Evolutionary conservation across 2,329 filamentous ascomycete genomes (phyloP).

Genomic region (Paecilomyces formosus): DNA sequence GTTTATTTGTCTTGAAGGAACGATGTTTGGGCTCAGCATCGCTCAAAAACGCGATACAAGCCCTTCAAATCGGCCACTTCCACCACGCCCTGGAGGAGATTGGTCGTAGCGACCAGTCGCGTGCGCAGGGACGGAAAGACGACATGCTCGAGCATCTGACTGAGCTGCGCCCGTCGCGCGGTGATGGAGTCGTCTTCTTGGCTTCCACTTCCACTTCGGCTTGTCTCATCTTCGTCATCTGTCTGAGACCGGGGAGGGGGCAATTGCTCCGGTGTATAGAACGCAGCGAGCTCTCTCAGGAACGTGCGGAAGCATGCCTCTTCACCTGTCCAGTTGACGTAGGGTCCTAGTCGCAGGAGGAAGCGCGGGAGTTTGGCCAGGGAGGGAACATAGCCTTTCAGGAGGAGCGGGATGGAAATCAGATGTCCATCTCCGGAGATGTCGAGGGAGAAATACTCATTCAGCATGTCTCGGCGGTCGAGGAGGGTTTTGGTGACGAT

Average conservation of each 20-base stretch:
- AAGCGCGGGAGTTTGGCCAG: slow-evolving; percentile 84
- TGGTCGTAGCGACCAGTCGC: slow-evolving; percentile 72
- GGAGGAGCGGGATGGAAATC: slow-evolving; percentile 68
- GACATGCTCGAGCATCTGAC: slow-evolving; percentile 69
- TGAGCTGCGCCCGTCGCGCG: slow-evolving; percentile 59
- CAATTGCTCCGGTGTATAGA: slow-evolving; percentile 83
- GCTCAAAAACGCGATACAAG: slow-evolving; percentile 87
- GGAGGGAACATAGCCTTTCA: slow-evolving; percentile 82
- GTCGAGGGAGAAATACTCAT: slow-evolving; percentile 85
- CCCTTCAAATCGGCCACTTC: slow-evolving; percentile 91
- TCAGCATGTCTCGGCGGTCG: slow-evolving; percentile 73
- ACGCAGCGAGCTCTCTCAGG: slow-evolving; percentile 75
- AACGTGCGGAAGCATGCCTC: slow-evolving; percentile 80
- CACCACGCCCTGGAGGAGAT: slow-evolving; percentile 67
- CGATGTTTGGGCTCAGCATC: slow-evolving; percentile 54
- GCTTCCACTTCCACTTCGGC: slow-evolving; percentile 4
- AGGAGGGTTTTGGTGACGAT: slow-evolving; percentile 63
- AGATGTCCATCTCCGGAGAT: slow-evolving; percentile 73
- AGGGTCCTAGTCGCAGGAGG: slow-evolving; percentile 76
- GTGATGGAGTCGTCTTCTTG: slow-evolving; percentile 37
- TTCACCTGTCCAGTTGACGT: slow-evolving; percentile 80
- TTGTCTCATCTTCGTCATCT: slow-evolving; percentile 3
- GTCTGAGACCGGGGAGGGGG: slow-evolving; percentile 35
- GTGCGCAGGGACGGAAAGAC: slow-evolving; percentile 86
- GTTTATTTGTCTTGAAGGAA: no score